phyloP scores from a whole-genome alignment of 2,329 filamentous ascomycete genomes.

The Thielaviopsis euricoi region DNA sequence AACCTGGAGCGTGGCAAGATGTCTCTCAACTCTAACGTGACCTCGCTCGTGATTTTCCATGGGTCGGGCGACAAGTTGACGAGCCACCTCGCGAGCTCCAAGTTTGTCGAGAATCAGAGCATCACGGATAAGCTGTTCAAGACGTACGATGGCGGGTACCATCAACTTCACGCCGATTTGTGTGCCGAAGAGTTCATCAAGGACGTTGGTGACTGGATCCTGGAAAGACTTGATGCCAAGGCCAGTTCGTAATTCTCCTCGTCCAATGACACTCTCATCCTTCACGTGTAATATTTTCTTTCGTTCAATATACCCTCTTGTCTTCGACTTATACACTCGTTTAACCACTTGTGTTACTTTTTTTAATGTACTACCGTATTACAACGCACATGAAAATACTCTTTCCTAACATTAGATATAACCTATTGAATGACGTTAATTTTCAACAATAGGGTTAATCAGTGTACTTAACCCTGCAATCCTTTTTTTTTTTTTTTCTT shows the following conservation, averaged over 20 bases:
- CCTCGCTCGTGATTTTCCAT: slow-evolving; percentile 55
- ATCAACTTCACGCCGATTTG: slow-evolving; percentile 52
- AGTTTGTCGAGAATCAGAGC: slow-evolving; percentile 41
- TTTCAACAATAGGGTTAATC: background rate
- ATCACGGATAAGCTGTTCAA: slow-evolving; percentile 55
- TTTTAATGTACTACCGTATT: too few species aligned
- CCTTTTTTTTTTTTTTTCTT: too few species aligned
- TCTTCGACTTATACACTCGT: too few species aligned
- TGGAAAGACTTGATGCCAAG: slow-evolving; percentile 23
- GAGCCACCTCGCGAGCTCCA: slow-evolving; percentile 46
- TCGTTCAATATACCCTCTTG: background rate
- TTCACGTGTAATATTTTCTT: background rate
- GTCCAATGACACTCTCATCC: background rate
- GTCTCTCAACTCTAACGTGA: slow-evolving; percentile 35
- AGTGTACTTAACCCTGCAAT: too few species aligned
- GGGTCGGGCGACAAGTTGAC: slow-evolving; percentile 60
- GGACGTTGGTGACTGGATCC: slow-evolving; percentile 51
- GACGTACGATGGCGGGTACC: slow-evolving; percentile 61
- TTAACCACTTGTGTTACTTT: too few species aligned
- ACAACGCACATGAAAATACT: too few species aligned
- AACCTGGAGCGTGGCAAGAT: slow-evolving; percentile 41
- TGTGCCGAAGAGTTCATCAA: slow-evolving; percentile 36
- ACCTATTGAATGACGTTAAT: background rate
- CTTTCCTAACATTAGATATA: too few species aligned
- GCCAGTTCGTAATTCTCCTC: slow-evolving; percentile 21